These are phyloP conservation scores for Dipodascus albidus DNA, from an alignment of 805 yeast species.

Conservation along the genomic window DNA sequence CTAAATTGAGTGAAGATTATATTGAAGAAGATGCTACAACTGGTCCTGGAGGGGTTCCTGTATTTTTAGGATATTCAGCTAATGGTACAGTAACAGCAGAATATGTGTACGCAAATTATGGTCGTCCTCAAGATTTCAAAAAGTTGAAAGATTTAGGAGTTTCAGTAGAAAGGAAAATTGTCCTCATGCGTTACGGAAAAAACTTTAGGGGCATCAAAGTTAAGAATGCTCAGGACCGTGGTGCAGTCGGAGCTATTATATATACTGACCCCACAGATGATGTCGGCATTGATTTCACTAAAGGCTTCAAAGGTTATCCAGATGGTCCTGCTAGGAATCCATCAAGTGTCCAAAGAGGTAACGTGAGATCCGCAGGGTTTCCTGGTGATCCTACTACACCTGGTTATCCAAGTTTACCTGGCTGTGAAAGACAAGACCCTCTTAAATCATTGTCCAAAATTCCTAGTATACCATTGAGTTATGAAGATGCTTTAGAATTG, in stretches of 20 bases:
- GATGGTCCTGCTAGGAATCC: conserved; percentile 72
- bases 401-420: conserved; percentile 46
- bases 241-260: conserved; percentile 54
- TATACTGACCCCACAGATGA: conserved; percentile 63
- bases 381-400: conserved; percentile 82
- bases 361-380: conserved; percentile 46
- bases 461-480: conserved; percentile 62
- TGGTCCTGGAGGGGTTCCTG: conserved; percentile 41
- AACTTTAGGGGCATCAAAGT: conserved; percentile 69
- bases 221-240: conserved; percentile 63
- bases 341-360: conserved; percentile 65
- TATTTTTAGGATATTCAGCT: conserved; percentile 69
- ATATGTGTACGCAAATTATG: conserved; percentile 59
- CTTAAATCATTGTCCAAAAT: conserved; percentile 44
- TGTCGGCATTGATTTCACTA: conserved; percentile 33
- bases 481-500: conserved; percentile 51
- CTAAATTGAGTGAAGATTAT: conserved; percentile 42
- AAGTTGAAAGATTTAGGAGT: conserved; percentile 36
- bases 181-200: conserved; percentile 53
- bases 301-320: conserved; percentile 59
- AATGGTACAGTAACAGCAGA: conserved; percentile 62
- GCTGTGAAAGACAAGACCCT: conserved; percentile 40
- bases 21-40: conserved; percentile 43
- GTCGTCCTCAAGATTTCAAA: conserved; percentile 48
- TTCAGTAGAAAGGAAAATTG: conserved; percentile 45